Percentiles rank a stretch among this genome's conserved stretches.
Conservation (phyloP, 345 rosid genomes). For the Pelargonium nanum region DNA sequence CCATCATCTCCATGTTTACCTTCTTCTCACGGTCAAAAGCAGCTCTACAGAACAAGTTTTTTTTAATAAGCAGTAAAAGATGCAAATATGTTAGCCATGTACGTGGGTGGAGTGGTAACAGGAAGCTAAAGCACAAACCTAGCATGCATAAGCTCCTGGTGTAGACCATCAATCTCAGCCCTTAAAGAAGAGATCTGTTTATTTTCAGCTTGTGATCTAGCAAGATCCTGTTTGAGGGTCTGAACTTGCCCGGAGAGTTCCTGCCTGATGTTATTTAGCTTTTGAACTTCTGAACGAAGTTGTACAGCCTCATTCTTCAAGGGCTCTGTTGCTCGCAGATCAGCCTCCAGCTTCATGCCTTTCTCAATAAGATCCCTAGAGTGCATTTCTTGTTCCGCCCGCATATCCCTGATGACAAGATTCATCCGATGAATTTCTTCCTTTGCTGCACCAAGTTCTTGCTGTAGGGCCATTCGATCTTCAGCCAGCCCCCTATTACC, state of each 20-base stretch:
- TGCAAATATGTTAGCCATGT: not conserved
- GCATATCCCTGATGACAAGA: constrained; percentile 48
- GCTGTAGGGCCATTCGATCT: constrained; percentile 60
- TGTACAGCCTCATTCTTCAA: constrained; percentile 65
- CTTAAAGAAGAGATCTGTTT: constrained; percentile 57
- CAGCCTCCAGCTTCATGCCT: constrained; percentile 76
- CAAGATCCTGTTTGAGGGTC: constrained; percentile 53
- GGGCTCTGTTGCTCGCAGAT: constrained; percentile 71
- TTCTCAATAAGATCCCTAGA: constrained; percentile 68
- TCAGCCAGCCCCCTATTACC: constrained; percentile 71
- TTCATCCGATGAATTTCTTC: constrained; percentile 85
- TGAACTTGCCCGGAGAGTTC: constrained; percentile 66
- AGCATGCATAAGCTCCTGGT: constrained; percentile 81
- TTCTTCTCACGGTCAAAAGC: constrained; percentile 91
- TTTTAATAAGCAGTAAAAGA: constrained; percentile 2
- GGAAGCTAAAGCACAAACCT: constrained; percentile 37
- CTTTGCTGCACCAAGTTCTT: constrained; percentile 68
- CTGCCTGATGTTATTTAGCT: constrained; percentile 53
- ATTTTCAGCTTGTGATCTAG: constrained; percentile 60
- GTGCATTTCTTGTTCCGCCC: constrained; percentile 56
- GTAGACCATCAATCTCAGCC: constrained; percentile 61
- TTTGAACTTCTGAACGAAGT: constrained; percentile 62
- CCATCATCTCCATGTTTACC: constrained; percentile 80
- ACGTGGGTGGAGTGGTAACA: not conserved
- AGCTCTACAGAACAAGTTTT: constrained; percentile 29